Conservation (phyloP, 225 moss, liverwort and hornwort genomes). For the Polytrichum formosum region DNA sequence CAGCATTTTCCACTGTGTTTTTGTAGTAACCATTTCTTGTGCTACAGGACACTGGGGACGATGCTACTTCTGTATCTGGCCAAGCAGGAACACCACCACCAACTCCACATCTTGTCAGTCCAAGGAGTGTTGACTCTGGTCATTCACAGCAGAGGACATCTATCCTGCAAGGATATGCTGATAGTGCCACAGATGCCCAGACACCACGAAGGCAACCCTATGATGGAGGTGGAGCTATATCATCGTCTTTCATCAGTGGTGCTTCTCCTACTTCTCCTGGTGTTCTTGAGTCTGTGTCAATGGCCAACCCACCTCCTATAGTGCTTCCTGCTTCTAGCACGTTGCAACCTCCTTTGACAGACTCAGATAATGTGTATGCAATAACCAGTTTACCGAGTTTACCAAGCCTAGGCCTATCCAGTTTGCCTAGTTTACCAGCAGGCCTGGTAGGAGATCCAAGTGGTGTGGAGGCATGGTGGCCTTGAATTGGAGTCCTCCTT, state of each 20-base stretch:
- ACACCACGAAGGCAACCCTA: constrained; percentile 18
- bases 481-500: constrained; percentile 15
- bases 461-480: constrained; percentile 66
- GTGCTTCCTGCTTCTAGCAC: background rate
- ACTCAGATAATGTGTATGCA: constrained; percentile 33
- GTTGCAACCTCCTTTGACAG: constrained; percentile 9
- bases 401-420: background rate
- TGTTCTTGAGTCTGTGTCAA: constrained; percentile 18
- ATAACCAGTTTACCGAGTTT: constrained; percentile 17
- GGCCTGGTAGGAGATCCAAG: constrained; percentile 43
- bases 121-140: constrained; percentile 47
- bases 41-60: constrained; percentile 34
- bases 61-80: constrained; percentile 50
- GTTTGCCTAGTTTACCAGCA: constrained; percentile 37
- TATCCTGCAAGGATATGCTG: constrained; percentile 20
- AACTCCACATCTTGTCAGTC: constrained; percentile 41
- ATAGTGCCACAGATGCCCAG: constrained; percentile 27
- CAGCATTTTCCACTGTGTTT: too few species aligned
- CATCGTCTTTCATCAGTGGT: constrained; percentile 32
- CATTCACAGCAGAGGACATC: constrained; percentile 21
- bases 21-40: background rate
- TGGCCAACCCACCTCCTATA: constrained; percentile 11
- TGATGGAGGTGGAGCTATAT: constrained; percentile 28
- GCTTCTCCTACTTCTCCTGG: constrained; percentile 30
- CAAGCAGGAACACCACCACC: constrained; percentile 38